Base-by-base conservation (phyloP, 371 early-diverging fungal genomes). In the Vairimorpha ceranae region DNA sequence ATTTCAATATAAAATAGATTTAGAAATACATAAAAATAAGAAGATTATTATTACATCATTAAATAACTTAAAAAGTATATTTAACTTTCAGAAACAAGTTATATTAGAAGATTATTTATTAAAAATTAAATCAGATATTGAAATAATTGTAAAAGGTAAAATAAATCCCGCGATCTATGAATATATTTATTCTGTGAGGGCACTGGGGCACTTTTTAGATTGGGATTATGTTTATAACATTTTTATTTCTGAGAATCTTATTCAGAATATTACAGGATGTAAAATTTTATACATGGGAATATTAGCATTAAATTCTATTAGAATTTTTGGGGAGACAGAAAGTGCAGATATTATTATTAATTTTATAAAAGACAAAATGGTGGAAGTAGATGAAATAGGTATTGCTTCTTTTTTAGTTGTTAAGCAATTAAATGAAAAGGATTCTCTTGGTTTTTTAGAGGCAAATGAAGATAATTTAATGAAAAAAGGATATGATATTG, bases 221-320 rank as follows among this genome's bases (percentile, higher is more conserved):
- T 83, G 84, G 84, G 79, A 82, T 73, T 83, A 78, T 69, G 74
- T 80, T 25, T 82, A 80, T 60, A 83, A 83, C 58, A 70, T 32
- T 52, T 81, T 77, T 65, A 74, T 83, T 41, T 19, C 73, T 19
- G 74, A 76, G 33, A 52, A 61, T 21, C 51, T 80, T 4, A 65
- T 59, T 60, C 64, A 77, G 10, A 64, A 23, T 45, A 46, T 73
- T 36, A 41, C 30, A 17, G 66, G 51, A 14, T 23, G 59, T n/a
- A 35, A 78, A 4, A 43, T 80, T 45, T 45, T 72, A 59, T 77
- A 76, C 17, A 51, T 80, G 38, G 74, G 72, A 41, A 27, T 67
- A 38, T 29, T 78, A 14, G 67, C 48, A 17, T 41, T 77, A 15
- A 78, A 78, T 61, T 64, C 70, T 66, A 30, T 59, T 6, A 56